phyloP scores from a whole-genome alignment of 768 basidiomycete genomes.

The Mycena maculata region DNA sequence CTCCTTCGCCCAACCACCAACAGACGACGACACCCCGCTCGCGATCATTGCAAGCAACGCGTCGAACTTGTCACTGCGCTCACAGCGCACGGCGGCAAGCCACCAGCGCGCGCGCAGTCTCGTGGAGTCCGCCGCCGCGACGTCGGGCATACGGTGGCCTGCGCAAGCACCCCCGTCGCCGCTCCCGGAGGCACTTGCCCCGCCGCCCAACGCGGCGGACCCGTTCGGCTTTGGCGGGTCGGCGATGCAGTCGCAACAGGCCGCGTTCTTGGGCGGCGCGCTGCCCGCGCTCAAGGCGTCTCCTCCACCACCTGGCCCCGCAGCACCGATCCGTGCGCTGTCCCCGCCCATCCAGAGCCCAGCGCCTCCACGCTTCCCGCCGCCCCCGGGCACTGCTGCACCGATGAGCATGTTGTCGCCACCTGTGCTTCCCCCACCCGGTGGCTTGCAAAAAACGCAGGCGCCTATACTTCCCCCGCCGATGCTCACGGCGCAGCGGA shows the following conservation, averaged over 20 bases:
- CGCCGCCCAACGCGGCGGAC: slow-evolving; percentile 43
- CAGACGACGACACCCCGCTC: slow-evolving; percentile 32
- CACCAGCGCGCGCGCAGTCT: slow-evolving; percentile 70
- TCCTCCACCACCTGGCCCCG: slow-evolving; percentile 29
- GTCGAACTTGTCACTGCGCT: slow-evolving; percentile 16
- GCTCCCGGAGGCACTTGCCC: slow-evolving; percentile 52
- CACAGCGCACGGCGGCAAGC: slow-evolving; percentile 54
- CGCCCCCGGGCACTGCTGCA: slow-evolving; percentile 15
- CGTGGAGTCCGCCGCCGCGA: slow-evolving; percentile 66
- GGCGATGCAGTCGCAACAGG: slow-evolving; percentile 46
- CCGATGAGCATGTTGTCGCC: slow-evolving; percentile 15
- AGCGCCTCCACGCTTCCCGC: slow-evolving; percentile 16
- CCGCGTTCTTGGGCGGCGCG: slow-evolving; percentile 31
- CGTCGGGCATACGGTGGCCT: slow-evolving; percentile 57
- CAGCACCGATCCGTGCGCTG: slow-evolving; percentile 21
- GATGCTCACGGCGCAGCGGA: slow-evolving; percentile 15
- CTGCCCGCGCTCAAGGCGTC: slow-evolving; percentile 43
- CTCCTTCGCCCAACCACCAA: slow-evolving; percentile 5
- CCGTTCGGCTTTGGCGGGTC: slow-evolving; percentile 41
- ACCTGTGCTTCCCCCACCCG: slow-evolving; percentile 2
- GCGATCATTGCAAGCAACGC: slow-evolving; percentile 29
- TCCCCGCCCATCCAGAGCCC: slow-evolving; percentile 21
- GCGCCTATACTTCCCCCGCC: slow-evolving; percentile 20
- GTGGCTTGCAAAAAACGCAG: background rate
- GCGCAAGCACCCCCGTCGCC: slow-evolving; percentile 64